Conservation (phyloP, 2,329 filamentous ascomycete species). For the Teratosphaeria pseudoeucalypti region DNA sequence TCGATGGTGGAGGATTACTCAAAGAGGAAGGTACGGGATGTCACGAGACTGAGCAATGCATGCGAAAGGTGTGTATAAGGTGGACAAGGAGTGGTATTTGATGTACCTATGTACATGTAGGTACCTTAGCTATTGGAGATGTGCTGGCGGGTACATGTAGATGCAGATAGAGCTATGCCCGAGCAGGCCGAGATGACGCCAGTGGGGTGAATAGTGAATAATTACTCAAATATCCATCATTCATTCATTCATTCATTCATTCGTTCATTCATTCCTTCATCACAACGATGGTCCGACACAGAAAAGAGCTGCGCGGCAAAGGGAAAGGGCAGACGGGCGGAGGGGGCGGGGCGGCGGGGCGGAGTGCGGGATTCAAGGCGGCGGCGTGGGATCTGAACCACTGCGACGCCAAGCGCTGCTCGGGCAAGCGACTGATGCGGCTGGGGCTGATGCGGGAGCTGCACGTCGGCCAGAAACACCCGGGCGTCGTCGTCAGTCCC, state of each 20-base stretch:
- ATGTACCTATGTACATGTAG: too few relatives aligned
- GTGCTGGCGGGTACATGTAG: neutral
- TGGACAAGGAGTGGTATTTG: too few relatives aligned
- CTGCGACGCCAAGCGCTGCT: constrained; percentile 94
- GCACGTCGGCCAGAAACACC: constrained; percentile 80
- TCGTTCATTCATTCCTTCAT: neutral
- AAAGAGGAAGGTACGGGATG: neutral
- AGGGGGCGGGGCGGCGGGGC: constrained; percentile 11
- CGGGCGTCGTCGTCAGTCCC: constrained; percentile 86
- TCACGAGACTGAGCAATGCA: neutral
- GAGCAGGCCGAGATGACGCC: neutral
- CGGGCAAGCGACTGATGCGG: constrained; percentile 86
- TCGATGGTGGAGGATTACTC: constrained; percentile 4
- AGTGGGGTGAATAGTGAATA: neutral
- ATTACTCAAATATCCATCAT: neutral
- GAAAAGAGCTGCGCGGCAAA: constrained; percentile 71
- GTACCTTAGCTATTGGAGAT: too few relatives aligned
- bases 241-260: neutral
- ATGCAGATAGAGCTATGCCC: neutral
- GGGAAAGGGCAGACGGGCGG: constrained; percentile 50
- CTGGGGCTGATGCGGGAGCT: constrained; percentile 89
- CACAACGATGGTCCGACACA: constrained; percentile 77
- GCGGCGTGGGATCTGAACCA: constrained; percentile 97
- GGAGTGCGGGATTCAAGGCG: constrained; percentile 63
- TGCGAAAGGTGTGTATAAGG: neutral